These are phyloP conservation scores for Wakefieldia striispora DNA, from an alignment of 768 basidiomycete species.

Conservation along the genomic window DNA sequence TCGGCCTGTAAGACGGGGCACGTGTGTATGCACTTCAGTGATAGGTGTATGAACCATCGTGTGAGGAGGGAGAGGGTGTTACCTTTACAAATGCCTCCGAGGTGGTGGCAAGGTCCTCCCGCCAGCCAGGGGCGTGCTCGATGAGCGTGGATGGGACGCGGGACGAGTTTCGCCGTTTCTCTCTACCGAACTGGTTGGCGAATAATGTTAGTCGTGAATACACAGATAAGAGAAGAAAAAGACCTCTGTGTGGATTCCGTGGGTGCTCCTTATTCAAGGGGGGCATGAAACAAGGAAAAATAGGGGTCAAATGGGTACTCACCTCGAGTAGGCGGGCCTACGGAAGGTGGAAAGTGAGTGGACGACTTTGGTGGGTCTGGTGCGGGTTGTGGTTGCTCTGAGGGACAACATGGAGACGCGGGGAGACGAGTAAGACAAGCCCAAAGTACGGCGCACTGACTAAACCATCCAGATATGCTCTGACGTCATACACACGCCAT, in stretches of 20 bases:
- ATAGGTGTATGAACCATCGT: no score
- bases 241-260: slow-evolving; percentile 58
- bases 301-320: background rate
- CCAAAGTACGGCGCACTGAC: background rate
- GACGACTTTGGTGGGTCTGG: background rate
- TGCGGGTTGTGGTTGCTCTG: slow-evolving; percentile 5
- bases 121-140: slow-evolving; percentile 66
- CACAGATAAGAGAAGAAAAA: background rate
- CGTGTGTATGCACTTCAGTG: no score
- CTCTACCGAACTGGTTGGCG: slow-evolving; percentile 44
- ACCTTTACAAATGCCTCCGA: slow-evolving; percentile 72
- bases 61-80: background rate
- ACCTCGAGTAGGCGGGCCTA: slow-evolving; percentile 8
- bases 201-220: background rate
- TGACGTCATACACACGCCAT: slow-evolving; percentile 15
- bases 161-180: slow-evolving; percentile 52
- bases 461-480: background rate
- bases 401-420: slow-evolving; percentile 15
- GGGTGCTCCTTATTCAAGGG: slow-evolving; percentile 44
- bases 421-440: background rate
- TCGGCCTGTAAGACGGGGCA: slow-evolving; percentile 22
- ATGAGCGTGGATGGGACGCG: slow-evolving; percentile 43
- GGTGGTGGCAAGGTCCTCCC: slow-evolving; percentile 57
- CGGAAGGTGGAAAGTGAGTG: background rate
- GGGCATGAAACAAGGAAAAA: slow-evolving; percentile 3